phyloP scores from a whole-genome alignment of 352 stramenopile species.

The Phytophthora nicotianae region DNA sequence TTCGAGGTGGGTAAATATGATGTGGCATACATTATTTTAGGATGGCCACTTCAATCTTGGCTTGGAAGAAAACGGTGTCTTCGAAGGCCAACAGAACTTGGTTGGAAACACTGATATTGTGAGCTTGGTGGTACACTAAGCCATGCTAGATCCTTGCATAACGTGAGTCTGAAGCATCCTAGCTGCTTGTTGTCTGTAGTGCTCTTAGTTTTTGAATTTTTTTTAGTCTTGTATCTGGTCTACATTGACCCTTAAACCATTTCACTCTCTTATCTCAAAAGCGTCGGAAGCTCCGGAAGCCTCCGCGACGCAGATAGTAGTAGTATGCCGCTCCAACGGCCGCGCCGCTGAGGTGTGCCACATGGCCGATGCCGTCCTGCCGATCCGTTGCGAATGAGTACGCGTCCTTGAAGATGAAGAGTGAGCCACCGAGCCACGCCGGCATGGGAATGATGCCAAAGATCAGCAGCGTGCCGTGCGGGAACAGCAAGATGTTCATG shows the following conservation, averaged over 20 bases:
- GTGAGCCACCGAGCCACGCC: constrained; percentile 65
- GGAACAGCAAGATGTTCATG: constrained; percentile 72
- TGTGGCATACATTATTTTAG: background rate
- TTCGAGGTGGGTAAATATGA: constrained; percentile 19
- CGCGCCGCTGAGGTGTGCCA: constrained; percentile 75
- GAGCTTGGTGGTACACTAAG: background rate
- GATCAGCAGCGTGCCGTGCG: constrained; percentile 73
- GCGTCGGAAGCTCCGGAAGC: constrained; percentile 32
- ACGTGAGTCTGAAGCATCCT: background rate
- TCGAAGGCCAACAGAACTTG: too few species aligned
- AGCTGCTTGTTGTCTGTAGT: background rate
- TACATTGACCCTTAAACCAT: background rate
- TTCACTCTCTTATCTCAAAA: constrained; percentile 22
- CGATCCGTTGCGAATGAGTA: constrained; percentile 62
- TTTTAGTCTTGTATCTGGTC: background rate
- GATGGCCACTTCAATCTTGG: background rate
- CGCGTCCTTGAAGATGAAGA: constrained; percentile 80
- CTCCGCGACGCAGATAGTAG: constrained; percentile 49
- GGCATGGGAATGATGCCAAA: constrained; percentile 81
- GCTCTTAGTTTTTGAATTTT: background rate
- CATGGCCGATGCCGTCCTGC: constrained; percentile 70
- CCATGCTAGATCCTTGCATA: background rate
- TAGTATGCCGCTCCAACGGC: constrained; percentile 69
- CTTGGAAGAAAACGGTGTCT: too few species aligned
- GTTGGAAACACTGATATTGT: background rate